These are phyloP conservation scores for Effrenium voratum DNA, from an alignment of 73 alveolate species.

Conservation along the genomic window DNA sequence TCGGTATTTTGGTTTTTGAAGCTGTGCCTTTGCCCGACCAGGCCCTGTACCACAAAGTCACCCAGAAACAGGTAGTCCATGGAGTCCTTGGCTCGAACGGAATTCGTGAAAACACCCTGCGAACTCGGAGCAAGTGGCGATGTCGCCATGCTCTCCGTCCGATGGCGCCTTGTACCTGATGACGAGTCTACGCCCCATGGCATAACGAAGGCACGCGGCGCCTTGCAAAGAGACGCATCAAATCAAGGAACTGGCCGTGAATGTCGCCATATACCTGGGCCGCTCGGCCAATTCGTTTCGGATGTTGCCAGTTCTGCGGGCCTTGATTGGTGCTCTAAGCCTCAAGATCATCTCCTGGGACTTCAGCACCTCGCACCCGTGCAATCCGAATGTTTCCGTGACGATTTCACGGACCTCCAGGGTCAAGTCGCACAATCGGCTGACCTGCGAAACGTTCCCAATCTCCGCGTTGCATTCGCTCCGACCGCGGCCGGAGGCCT, in stretches of 20 bases:
- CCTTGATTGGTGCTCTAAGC: constrained; percentile 97
- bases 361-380: constrained; percentile 94
- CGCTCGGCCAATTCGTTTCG: background rate
- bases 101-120: too few species aligned
- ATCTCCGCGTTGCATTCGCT: background rate
- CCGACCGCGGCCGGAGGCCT: constrained; percentile 21
- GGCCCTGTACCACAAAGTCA: constrained; percentile 96
- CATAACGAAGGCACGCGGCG: background rate
- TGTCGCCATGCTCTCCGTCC: constrained; percentile 96
- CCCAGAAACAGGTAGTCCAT: constrained; percentile 98
- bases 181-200: background rate
- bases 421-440: constrained; percentile 82
- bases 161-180: constrained; percentile 97
- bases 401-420: constrained; percentile 37
- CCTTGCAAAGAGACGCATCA: constrained; percentile 99
- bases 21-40: background rate
- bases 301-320: background rate
- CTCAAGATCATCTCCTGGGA: constrained; percentile 98
- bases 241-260: constrained; percentile 99
- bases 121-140: background rate
- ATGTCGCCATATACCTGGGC: constrained; percentile 99
- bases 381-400: background rate
- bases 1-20: too few species aligned
- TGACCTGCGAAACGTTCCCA: background rate
- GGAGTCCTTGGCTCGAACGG: constrained; percentile 60